Evolutionary conservation across 1,284 basidiomycete species (phyloP).

Genomic region (Malassezia pachydermatis): DNA sequence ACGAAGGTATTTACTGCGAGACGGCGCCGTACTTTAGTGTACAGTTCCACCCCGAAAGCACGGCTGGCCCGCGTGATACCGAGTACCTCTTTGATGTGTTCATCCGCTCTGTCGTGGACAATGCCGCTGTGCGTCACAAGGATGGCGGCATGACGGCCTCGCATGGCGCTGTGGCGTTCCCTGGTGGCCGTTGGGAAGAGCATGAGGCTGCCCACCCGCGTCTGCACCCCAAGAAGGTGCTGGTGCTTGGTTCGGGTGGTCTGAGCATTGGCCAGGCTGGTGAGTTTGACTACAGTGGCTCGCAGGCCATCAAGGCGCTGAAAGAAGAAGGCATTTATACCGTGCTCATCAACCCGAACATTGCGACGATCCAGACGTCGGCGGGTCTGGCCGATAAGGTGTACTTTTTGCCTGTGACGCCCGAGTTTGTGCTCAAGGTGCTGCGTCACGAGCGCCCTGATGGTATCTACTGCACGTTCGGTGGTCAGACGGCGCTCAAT

Average conservation of each 20-base stretch:
- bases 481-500: constrained; percentile 91
- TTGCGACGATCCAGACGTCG: constrained; percentile 97
- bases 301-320: constrained; percentile 96
- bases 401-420: constrained; percentile 95
- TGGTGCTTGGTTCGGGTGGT: constrained; percentile 95
- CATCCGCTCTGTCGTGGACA: constrained; percentile 73
- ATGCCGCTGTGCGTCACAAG: constrained; percentile 58
- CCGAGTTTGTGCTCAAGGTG: constrained; percentile 93
- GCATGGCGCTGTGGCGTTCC: constrained; percentile 63
- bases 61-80: constrained; percentile 94
- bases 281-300: constrained; percentile 98
- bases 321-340: constrained; percentile 99
- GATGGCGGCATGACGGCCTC: constrained; percentile 10
- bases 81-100: constrained; percentile 99
- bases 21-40: constrained; percentile 86
- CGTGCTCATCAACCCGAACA: constrained; percentile 92
- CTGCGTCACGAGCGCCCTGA: constrained; percentile 97
- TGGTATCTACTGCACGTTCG: constrained; percentile 96
- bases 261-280: constrained; percentile 96
- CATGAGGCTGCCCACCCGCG: constrained; percentile 69
- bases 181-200: constrained; percentile 73
- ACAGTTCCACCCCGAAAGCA: constrained; percentile 99
- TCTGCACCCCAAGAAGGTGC: constrained; percentile 74
- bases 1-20: constrained; percentile 85
- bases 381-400: constrained; percentile 97